Percentiles rank a stretch among this genome's conserved stretches.
These are phyloP conservation scores for Liriodendron chinense DNA, from an alignment of 164 flowering plant genomes.

Conservation along the genomic window DNA sequence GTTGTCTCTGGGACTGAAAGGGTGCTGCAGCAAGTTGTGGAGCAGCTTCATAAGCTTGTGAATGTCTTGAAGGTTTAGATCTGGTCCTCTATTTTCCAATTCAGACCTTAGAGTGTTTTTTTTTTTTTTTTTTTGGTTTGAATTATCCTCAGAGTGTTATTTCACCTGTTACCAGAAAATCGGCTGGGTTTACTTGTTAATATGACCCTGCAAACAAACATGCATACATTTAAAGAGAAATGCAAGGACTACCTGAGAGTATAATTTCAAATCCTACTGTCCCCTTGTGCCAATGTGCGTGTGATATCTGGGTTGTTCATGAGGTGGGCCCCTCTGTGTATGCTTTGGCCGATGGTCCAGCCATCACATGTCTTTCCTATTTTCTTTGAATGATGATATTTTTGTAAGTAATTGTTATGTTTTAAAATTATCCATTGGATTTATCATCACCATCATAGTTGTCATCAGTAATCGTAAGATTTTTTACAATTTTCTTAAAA, in stretches of 20 bases:
- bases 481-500: too few relatives aligned
- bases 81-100: constrained; percentile 2
- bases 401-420: too few relatives aligned
- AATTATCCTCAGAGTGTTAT: background rate
- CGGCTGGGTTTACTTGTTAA: background rate
- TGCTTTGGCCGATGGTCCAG: background rate
- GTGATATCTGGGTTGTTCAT: background rate
- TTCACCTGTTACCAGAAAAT: background rate
- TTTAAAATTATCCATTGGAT: too few relatives aligned
- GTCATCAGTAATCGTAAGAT: too few relatives aligned
- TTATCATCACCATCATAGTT: too few relatives aligned
- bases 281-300: background rate
- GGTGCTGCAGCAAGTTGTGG: constrained; percentile 76
- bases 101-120: background rate
- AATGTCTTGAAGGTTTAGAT: constrained; percentile 76
- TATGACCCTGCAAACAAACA: background rate
- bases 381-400: too few relatives aligned
- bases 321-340: background rate
- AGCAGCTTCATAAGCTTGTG: constrained; percentile 89
- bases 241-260: background rate
- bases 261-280: background rate
- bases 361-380: too few relatives aligned
- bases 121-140: too few relatives aligned
- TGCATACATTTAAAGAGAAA: background rate
- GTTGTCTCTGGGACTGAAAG: constrained; percentile 88